phyloP scores from a whole-genome alignment of 345 rosid genomes.

The Physaria fendleri region DNA sequence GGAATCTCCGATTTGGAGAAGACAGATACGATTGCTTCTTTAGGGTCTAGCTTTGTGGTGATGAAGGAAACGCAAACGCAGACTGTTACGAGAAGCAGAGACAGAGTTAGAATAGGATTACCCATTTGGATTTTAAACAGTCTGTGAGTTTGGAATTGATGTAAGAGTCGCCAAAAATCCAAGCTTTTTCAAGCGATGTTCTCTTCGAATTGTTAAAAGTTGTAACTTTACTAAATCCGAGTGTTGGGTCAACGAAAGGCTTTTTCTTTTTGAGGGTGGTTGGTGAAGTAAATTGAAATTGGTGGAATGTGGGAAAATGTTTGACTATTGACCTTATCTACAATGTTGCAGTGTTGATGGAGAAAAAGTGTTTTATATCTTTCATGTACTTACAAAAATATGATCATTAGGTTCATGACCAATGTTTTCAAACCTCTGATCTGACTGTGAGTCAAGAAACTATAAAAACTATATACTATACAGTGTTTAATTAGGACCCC shows the following conservation, averaged over 20 bases:
- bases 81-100: slow-evolving; percentile 19
- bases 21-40: slow-evolving; percentile 7
- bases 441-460: too few species aligned
- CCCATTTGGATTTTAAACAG: slow-evolving; percentile 8
- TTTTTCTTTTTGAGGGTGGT: background rate
- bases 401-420: background rate
- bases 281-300: background rate
- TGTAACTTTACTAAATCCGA: slow-evolving; percentile 9
- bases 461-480: background rate
- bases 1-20: background rate
- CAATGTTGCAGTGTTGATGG: background rate
- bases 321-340: background rate
- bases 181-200: background rate
- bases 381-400: too few species aligned
- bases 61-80: slow-evolving; percentile 25
- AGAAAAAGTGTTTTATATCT: background rate
- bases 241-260: background rate
- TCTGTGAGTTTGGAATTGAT: background rate
- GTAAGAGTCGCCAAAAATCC: background rate
- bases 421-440: too few species aligned
- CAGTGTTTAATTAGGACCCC: slow-evolving; percentile 47
- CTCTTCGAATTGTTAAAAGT: background rate
- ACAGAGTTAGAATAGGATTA: background rate
- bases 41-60: slow-evolving; percentile 20
- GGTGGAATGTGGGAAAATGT: too few species aligned